Conservation (phyloP, 2,329 filamentous ascomycete species). For the Pestalotiopsis sp. region DNA sequence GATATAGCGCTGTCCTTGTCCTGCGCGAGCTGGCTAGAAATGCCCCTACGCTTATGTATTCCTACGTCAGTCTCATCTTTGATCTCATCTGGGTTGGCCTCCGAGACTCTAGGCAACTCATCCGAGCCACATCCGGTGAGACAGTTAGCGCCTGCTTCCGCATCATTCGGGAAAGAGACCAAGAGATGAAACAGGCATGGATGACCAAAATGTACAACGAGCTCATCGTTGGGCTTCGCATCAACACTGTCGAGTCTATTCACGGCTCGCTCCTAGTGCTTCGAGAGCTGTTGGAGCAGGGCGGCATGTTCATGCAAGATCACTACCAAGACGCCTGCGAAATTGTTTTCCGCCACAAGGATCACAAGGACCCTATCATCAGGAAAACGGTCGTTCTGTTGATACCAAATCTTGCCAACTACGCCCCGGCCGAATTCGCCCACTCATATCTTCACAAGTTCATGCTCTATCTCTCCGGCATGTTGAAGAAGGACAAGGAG, state of each 20-base stretch:
- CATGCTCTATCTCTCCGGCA: conserved; percentile 93
- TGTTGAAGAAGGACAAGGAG: conserved; percentile 94
- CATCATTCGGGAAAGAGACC: conserved; percentile 91
- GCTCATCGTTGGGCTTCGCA: conserved; percentile 75
- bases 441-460: conserved; percentile 88
- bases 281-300: conserved; percentile 89
- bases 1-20: conserved; percentile 90
- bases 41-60: conserved; percentile 93
- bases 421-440: conserved; percentile 88
- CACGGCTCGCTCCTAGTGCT: conserved; percentile 94
- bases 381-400: conserved; percentile 87
- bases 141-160: conserved; percentile 94
- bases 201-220: conserved; percentile 91
- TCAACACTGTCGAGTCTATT: conserved; percentile 81
- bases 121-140: conserved; percentile 88
- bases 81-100: conserved; percentile 96
- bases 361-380: conserved; percentile 86
- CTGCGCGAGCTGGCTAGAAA: conserved; percentile 89
- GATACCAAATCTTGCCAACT: conserved; percentile 90
- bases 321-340: conserved; percentile 92
- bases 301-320: conserved; percentile 99
- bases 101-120: conserved; percentile 85
- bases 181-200: conserved; percentile 82
- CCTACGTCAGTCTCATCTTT: conserved; percentile 92
- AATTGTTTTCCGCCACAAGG: conserved; percentile 88